Base-by-base conservation (phyloP, 2,329 filamentous ascomycete species). In the Nemania diffusa region DNA sequence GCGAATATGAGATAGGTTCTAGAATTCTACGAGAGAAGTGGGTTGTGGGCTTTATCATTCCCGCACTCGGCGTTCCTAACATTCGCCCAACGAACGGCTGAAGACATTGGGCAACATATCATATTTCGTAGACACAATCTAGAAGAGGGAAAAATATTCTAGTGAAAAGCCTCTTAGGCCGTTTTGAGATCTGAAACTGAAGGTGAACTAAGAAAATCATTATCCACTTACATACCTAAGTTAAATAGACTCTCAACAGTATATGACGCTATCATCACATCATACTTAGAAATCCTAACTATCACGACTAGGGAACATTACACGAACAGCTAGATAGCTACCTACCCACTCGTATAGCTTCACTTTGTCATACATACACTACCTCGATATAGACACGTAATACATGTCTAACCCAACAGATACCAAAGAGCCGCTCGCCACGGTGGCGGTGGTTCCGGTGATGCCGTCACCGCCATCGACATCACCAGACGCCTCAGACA, bases 401-500 rank as follows among this genome's bases (percentile, higher is more conserved):
- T 22, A 27, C 27, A 66, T 63, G 66, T 22, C 55, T 17, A 32
- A 40, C n/a, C 42, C 9, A 7, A 59, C 58, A 61, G 64, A 60
- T n/a, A 66, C 7, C 51, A 62, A 65, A 44, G 55, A 58, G 32
- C 58, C 66, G 22, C 55, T 56, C 42, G 52, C 61, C 48, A 60
- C 63, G n/a, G 29, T 50, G 15, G 59, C 46, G 32, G 58, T 34
- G n/a, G 17, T 59, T 9, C 26, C 65, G 13, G 56, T 59, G 22
- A 22, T 29, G 17, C 29, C 37, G 5, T 52, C 32, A 5, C 37
- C 57, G 5, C 50, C n/a, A n/a, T n/a, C n/a, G n/a, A n/a, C 60
- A 37, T 60, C 62, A 17, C 29, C 50, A 22, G 61, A 62, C 57
- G 20, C n/a, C 3, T 46, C 42, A 15, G 65, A 68, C 4, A 13